phyloP scores from a whole-genome alignment of 2,329 filamentous ascomycete genomes.

The Teratosphaeria zuluensis region DNA sequence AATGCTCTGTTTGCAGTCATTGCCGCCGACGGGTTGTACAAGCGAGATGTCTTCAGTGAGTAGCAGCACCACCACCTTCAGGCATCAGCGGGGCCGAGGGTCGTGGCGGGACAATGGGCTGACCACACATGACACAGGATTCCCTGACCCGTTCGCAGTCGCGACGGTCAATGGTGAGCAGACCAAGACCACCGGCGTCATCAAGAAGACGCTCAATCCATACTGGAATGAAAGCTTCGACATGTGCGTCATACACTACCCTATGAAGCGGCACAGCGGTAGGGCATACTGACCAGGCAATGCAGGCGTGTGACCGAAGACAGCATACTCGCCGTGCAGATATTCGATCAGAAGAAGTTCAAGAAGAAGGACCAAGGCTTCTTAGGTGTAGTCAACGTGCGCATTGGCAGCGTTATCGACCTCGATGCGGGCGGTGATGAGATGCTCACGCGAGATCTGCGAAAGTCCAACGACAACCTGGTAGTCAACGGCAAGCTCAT shows the following conservation, averaged over 20 bases:
- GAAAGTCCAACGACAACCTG: constrained; percentile 96
- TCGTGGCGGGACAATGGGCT: not conserved
- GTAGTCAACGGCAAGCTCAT: constrained; percentile 97
- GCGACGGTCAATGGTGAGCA: constrained; percentile 96
- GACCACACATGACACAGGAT: constrained; percentile 49
- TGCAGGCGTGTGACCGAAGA: constrained; percentile 80
- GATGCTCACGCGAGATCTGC: constrained; percentile 97
- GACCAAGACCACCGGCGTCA: constrained; percentile 94
- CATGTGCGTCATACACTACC: constrained; percentile 56
- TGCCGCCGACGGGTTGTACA: constrained; percentile 95
- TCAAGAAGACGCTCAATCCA: constrained; percentile 96
- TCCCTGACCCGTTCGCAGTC: constrained; percentile 95
- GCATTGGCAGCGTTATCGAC: constrained; percentile 89
- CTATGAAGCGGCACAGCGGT: not conserved
- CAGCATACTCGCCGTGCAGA: constrained; percentile 93
- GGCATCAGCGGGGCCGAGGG: not conserved
- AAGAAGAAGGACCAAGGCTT: constrained; percentile 99
- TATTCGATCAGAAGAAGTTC: constrained; percentile 99
- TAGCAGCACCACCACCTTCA: constrained; percentile 19
- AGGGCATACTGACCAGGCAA: constrained; percentile 2
- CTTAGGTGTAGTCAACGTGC: constrained; percentile 92
- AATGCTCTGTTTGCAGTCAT: constrained; percentile 57
- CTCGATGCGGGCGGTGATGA: constrained; percentile 83
- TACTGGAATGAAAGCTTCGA: constrained; percentile 99
- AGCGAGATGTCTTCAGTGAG: constrained; percentile 97